phyloP scores from a whole-genome alignment of 768 basidiomycete species.

The Pleurotus eryngii region DNA sequence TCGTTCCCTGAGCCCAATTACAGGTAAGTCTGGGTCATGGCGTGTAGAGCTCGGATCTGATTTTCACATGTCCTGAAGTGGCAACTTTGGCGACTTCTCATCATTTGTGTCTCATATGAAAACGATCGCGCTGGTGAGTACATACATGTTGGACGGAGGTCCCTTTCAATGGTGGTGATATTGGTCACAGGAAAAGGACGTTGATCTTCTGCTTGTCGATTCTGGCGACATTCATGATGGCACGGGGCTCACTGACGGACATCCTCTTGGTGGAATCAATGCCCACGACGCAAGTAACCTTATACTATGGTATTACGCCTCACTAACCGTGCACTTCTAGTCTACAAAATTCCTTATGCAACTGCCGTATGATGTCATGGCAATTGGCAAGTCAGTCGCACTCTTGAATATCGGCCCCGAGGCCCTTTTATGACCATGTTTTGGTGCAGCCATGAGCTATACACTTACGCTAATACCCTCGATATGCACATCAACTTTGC shows the following conservation, averaged over 20 bases:
- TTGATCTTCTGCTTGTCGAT: constrained; percentile 81
- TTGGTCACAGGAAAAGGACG: constrained; percentile 52
- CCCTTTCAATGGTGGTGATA: neutral
- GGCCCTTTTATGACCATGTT: too few species aligned
- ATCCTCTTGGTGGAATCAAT: constrained; percentile 63
- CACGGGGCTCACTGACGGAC: constrained; percentile 77
- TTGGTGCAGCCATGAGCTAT: constrained; percentile 67
- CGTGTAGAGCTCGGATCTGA: constrained; percentile 9
- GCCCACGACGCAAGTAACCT: constrained; percentile 55
- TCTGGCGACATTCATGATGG: constrained; percentile 76
- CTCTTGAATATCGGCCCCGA: neutral
- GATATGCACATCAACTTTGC: constrained; percentile 71
- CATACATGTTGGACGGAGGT: neutral
- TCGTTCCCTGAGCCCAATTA: constrained; percentile 77
- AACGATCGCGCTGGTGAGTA: constrained; percentile 1
- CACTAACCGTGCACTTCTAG: constrained; percentile 25
- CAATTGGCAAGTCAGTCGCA: constrained; percentile 73
- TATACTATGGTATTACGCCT: neutral
- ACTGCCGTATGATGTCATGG: constrained; percentile 77
- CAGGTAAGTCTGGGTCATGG: constrained; percentile 28
- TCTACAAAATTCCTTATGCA: constrained; percentile 68
- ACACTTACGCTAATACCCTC: constrained; percentile 59
- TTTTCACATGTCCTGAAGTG: neutral
- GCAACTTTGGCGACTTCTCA: constrained; percentile 18
- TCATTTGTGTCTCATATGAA: constrained; percentile 16